phyloP scores from a whole-genome alignment of 2,329 filamentous ascomycete species.

The Trichoderma sp. region DNA sequence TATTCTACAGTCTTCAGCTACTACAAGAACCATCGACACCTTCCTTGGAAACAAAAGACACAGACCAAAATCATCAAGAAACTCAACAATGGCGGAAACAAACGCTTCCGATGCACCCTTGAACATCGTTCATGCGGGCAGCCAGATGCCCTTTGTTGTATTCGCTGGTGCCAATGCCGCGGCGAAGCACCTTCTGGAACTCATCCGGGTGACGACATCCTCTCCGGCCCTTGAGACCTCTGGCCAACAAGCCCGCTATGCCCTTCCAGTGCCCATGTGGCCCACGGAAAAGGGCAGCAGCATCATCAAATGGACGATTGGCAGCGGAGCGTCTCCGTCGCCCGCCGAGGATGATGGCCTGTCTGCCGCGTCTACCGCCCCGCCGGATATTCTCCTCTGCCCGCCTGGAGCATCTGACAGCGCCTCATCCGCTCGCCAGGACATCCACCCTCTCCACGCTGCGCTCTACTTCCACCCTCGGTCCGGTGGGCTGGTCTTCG shows the following conservation, averaged over 20 bases:
- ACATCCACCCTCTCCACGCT: neutral
- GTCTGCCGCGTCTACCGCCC: neutral
- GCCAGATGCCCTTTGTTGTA: neutral
- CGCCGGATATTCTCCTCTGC: conserved; percentile 8
- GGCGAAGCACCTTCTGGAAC: neutral
- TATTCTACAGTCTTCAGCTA: too few relatives aligned
- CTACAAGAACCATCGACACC: too few relatives aligned
- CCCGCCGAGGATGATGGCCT: neutral
- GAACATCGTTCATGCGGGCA: neutral
- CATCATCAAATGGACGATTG: neutral
- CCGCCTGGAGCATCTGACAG: neutral
- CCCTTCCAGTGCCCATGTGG: neutral
- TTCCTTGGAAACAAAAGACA: too few relatives aligned
- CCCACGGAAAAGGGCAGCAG: neutral
- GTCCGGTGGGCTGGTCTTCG: neutral
- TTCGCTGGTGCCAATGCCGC: neutral
- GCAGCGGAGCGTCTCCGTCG: neutral
- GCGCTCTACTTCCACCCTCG: neutral
- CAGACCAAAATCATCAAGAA: too few relatives aligned
- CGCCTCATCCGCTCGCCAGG: neutral
- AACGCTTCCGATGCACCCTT: neutral
- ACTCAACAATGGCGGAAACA: too few relatives aligned
- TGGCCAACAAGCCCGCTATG: neutral
- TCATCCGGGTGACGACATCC: neutral
- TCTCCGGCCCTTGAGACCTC: neutral